These are phyloP conservation scores for Pseudonitzschia multiseries DNA, from an alignment of 108 stramenopile genomes.

Conservation along the genomic window DNA sequence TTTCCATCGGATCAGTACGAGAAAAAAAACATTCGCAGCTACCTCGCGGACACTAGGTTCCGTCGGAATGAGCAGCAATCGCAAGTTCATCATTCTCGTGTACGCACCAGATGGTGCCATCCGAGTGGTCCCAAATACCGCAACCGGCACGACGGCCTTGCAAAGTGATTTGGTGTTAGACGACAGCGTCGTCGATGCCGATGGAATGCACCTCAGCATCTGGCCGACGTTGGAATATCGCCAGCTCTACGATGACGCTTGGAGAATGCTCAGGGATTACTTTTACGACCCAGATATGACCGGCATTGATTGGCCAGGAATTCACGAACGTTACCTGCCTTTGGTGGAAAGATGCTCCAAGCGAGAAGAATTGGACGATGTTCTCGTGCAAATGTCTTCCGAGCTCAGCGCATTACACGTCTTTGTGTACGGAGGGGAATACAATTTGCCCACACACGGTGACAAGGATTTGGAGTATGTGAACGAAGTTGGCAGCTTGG, in stretches of 20 bases:
- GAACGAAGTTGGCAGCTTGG: slow-evolving; percentile 62
- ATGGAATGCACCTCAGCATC: slow-evolving; percentile 44
- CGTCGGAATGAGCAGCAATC: slow-evolving; percentile 35
- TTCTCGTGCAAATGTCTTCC: slow-evolving; percentile 71
- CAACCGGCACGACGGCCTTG: slow-evolving; percentile 21
- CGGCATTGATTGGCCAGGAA: slow-evolving; percentile 54
- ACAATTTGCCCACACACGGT: slow-evolving; percentile 48
- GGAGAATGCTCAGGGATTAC: slow-evolving; percentile 77
- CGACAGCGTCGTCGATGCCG: slow-evolving; percentile 43
- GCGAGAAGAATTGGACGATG: slow-evolving; percentile 76
- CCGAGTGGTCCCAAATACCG: slow-evolving; percentile 36
- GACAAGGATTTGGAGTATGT: slow-evolving; percentile 19
- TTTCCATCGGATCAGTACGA: slow-evolving; percentile 56
- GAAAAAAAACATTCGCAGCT: slow-evolving; percentile 12
- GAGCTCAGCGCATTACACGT: slow-evolving; percentile 78
- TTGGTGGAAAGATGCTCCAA: slow-evolving; percentile 60
- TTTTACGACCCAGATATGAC: slow-evolving; percentile 68
- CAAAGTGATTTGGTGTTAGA: slow-evolving; percentile 20
- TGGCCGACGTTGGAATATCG: slow-evolving; percentile 71
- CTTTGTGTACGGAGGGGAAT: slow-evolving; percentile 78
- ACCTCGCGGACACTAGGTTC: slow-evolving; percentile 5
- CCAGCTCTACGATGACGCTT: slow-evolving; percentile 71
- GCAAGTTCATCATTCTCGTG: slow-evolving; percentile 40
- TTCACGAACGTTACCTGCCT: slow-evolving; percentile 60
- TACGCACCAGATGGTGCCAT: slow-evolving; percentile 30